A percentile compares a stretch with the other conserved stretches of the same genome.
These are phyloP conservation scores for Cryptococcus neoformans DNA, from an alignment of 1,284 basidiomycete genomes.

Conservation along the genomic window DNA sequence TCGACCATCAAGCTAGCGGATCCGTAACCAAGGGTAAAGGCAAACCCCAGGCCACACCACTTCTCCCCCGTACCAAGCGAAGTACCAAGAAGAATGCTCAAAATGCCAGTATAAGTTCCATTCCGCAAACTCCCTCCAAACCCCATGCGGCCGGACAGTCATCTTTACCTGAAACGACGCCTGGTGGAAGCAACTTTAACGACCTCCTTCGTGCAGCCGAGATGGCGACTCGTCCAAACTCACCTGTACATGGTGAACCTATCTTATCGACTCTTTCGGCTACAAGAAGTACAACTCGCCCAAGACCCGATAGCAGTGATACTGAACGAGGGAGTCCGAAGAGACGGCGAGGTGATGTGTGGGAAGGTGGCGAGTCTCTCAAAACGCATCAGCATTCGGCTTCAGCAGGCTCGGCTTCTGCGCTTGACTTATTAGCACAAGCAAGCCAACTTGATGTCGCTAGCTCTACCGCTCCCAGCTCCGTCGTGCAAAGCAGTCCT, in stretches of 20 bases:
- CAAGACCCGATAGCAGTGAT: constrained; percentile 13
- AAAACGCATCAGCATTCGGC: not conserved
- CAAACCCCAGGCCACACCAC: not conserved
- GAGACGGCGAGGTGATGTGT: constrained; percentile 12
- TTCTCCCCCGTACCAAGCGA: constrained; percentile 20
- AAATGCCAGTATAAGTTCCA: constrained; percentile 15
- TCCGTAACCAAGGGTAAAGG: not conserved
- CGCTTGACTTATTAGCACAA: constrained; percentile 41
- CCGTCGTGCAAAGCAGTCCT: not conserved
- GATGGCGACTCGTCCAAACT: constrained; percentile 38
- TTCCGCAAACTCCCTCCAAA: constrained; percentile 26
- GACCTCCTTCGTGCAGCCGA: constrained; percentile 45
- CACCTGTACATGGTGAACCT: constrained; percentile 27
- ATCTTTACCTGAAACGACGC: constrained; percentile 26
- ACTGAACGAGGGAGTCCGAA: constrained; percentile 33
- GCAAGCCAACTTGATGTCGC: constrained; percentile 38
- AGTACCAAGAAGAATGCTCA: constrained; percentile 21
- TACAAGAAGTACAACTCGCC: constrained; percentile 29
- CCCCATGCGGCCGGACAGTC: constrained; percentile 16
- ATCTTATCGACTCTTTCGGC: constrained; percentile 26
- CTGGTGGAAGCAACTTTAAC: constrained; percentile 42
- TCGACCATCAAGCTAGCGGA: not conserved
- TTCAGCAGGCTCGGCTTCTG: constrained; percentile 19
- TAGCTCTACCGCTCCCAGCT: constrained; percentile 7
- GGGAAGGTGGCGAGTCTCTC: not conserved